These are phyloP conservation scores for Ophiostoma piceae DNA, from an alignment of 2,329 filamentous ascomycete species.

Conservation along the genomic window DNA sequence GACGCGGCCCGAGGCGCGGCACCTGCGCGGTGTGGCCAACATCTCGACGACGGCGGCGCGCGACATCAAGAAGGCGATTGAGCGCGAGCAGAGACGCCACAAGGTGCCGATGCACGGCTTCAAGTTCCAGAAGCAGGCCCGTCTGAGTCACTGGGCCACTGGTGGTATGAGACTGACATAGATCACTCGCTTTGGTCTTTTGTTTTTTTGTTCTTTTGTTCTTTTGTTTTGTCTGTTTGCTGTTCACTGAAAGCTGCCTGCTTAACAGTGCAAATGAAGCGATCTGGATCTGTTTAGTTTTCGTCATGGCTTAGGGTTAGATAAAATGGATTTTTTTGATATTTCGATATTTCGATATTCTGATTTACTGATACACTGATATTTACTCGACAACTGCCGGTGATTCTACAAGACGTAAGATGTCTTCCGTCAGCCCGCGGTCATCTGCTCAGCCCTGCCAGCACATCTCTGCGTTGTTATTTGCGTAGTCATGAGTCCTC, in stretches of 20 bases:
- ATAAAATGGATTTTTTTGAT: background rate
- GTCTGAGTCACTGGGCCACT: no score
- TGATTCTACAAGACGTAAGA: background rate
- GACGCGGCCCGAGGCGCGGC: slow-evolving; percentile 23
- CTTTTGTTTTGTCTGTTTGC: no score
- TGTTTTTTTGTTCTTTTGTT: background rate
- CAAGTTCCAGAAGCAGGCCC: slow-evolving; percentile 13
- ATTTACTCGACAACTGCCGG: background rate
- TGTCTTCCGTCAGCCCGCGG: background rate
- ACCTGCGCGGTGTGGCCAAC: slow-evolving; percentile 21
- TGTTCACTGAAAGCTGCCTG: no score
- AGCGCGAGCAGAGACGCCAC: slow-evolving; percentile 23
- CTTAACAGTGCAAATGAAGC: background rate
- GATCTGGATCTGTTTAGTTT: background rate
- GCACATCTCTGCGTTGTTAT: slow-evolving; percentile 2
- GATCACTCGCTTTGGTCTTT: no score
- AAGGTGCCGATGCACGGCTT: slow-evolving; percentile 11
- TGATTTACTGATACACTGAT: no score
- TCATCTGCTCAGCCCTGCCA: slow-evolving; percentile 9
- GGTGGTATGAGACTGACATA: no score
- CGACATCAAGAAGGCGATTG: slow-evolving; percentile 24
- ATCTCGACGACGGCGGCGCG: slow-evolving; percentile 11
- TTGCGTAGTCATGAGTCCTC: background rate
- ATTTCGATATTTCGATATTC: background rate
- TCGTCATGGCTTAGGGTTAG: background rate